A percentile compares a stretch with the other conserved stretches of the same genome.
phyloP scores from a whole-genome alignment of 805 yeast species.

The Ogataea corticis region DNA sequence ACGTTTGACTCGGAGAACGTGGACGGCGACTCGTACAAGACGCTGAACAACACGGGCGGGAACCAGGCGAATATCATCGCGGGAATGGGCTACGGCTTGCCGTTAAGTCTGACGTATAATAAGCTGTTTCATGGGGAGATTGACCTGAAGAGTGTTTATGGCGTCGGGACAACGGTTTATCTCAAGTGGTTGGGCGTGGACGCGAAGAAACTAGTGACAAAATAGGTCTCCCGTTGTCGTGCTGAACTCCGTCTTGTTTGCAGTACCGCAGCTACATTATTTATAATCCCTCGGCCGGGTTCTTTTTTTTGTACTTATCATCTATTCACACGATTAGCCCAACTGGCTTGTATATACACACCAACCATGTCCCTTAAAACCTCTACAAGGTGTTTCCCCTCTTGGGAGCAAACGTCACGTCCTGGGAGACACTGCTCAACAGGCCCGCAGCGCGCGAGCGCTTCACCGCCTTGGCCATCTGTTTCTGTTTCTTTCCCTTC shows the following conservation, averaged over 20 bases:
- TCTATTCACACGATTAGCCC: no score
- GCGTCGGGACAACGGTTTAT: slow-evolving; percentile 80
- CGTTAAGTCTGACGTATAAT: slow-evolving; percentile 74
- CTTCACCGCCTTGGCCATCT: slow-evolving; percentile 72
- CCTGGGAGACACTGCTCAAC: slow-evolving; percentile 71
- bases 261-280: no score
- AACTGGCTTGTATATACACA: no score
- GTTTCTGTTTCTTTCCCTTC: slow-evolving; percentile 63
- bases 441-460: slow-evolving; percentile 81
- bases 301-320: no score
- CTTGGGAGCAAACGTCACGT: slow-evolving; percentile 41
- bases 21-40: slow-evolving; percentile 57
- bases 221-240: no score
- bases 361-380: no score
- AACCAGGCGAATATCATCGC: slow-evolving; percentile 62
- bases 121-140: slow-evolving; percentile 72
- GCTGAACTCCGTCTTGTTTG: no score
- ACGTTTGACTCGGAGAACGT: slow-evolving; percentile 54
- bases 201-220: slow-evolving; percentile 20
- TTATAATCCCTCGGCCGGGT: no score
- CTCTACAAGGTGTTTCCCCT: slow-evolving; percentile 31
- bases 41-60: slow-evolving; percentile 63
- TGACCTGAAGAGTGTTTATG: slow-evolving; percentile 67
- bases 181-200: slow-evolving; percentile 45
- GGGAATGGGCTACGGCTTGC: slow-evolving; percentile 96